A percentile compares a stretch with the other conserved stretches of the same genome.
Conservation (phyloP, 352 stramenopile genomes). For the Pythium plurisporium region DNA sequence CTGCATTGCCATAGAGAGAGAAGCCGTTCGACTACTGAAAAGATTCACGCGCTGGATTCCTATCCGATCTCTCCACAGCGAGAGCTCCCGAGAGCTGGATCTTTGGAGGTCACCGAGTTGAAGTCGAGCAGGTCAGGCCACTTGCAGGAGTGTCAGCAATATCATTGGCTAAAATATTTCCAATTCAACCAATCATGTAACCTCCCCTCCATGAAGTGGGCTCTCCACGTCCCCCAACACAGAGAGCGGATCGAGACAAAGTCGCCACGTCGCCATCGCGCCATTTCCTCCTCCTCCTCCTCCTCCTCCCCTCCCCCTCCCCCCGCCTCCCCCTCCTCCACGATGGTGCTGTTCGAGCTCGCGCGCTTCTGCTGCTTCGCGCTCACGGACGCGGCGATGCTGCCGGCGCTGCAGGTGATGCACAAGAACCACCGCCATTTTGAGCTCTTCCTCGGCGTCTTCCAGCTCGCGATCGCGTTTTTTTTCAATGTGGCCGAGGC, state of each 20-base stretch:
- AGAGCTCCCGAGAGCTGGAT: too few species aligned
- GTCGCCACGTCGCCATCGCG: background rate
- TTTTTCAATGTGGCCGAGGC: constrained; percentile 81
- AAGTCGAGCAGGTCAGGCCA: too few species aligned
- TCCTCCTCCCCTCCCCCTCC: background rate
- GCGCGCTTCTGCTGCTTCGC: constrained; percentile 65
- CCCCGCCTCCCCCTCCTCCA: background rate
- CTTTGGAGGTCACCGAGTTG: too few species aligned
- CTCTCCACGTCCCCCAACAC: too few species aligned
- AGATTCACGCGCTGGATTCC: too few species aligned
- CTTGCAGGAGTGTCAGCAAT: too few species aligned
- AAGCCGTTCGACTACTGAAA: too few species aligned
- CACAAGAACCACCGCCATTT: constrained; percentile 82
- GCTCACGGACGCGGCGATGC: constrained; percentile 68
- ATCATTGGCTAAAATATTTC: background rate
- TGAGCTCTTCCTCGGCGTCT: constrained; percentile 84
- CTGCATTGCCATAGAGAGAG: too few species aligned
- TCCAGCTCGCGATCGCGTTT: constrained; percentile 78
- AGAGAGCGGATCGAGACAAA: too few species aligned
- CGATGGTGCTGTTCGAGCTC: constrained; percentile 30
- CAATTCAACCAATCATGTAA: background rate
- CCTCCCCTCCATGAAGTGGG: too few species aligned
- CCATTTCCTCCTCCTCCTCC: background rate
- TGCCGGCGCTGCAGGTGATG: constrained; percentile 76
- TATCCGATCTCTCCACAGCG: too few species aligned